Conservation (phyloP, 495 filamentous ascomycete species). For the Amorphotheca resinae region DNA sequence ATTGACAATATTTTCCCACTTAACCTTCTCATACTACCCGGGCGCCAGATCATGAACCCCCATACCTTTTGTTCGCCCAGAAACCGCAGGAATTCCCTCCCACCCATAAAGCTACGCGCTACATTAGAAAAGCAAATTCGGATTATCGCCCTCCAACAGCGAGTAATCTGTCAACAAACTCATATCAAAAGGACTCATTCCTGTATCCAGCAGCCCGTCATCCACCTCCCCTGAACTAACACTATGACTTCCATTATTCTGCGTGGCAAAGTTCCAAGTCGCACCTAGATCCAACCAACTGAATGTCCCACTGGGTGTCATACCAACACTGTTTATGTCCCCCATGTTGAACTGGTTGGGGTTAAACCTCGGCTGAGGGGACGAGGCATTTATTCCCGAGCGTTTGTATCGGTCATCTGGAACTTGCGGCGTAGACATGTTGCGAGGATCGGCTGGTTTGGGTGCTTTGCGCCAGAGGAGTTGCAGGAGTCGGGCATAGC, state of each 20-base stretch:
- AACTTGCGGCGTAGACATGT: neutral
- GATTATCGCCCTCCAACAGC: conserved; percentile 17
- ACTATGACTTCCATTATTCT: conserved; percentile 12
- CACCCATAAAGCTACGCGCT: no score
- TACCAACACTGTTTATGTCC: neutral
- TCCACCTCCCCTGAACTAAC: conserved; percentile 10
- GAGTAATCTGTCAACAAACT: conserved; percentile 15
- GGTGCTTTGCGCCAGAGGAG: conserved; percentile 20
- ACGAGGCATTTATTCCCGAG: neutral
- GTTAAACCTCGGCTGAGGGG: neutral
- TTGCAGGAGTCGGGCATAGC: conserved; percentile 18
- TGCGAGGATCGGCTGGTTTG: neutral
- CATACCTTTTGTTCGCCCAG: no score
- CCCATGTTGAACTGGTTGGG: neutral
- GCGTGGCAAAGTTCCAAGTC: conserved; percentile 21
- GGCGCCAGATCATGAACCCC: no score
- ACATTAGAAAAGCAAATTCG: conserved; percentile 19
- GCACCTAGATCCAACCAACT: conserved; percentile 20
- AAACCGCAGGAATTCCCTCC: no score
- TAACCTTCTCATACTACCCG: no score
- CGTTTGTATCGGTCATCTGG: neutral
- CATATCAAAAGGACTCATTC: conserved; percentile 19
- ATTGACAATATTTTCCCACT: no score
- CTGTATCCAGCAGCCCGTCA: conserved; percentile 4
- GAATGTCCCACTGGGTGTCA: conserved; percentile 8